Evolutionary conservation across 1,284 basidiomycete genomes (phyloP).

Genomic region (Puccinia novopanici): DNA sequence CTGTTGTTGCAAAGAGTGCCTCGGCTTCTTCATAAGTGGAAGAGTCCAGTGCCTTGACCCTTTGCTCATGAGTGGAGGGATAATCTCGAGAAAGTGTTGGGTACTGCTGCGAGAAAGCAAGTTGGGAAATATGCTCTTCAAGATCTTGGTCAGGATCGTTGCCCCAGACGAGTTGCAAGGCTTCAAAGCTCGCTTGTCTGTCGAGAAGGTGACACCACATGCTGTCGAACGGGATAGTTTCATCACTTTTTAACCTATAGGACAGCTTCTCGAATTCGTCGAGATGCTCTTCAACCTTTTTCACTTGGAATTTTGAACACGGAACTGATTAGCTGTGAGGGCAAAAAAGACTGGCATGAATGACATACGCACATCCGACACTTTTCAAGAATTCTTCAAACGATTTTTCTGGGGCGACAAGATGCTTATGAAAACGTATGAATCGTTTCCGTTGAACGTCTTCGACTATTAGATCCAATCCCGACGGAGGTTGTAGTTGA

Average conservation of each 20-base stretch:
- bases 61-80: not conserved
- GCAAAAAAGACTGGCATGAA: too few relatives aligned
- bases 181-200: not conserved
- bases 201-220: not conserved
- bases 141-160: not conserved
- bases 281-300: not conserved
- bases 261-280: not conserved
- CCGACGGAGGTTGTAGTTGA: too few relatives aligned
- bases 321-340: not conserved
- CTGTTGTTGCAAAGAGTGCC: not conserved
- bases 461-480: too few relatives aligned
- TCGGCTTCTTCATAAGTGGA: not conserved
- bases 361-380: too few relatives aligned
- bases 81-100: not conserved
- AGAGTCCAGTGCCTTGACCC: not conserved
- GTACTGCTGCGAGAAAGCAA: not conserved
- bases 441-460: too few relatives aligned
- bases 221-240: not conserved
- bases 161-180: not conserved
- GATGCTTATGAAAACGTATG: too few relatives aligned
- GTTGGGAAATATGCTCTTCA: not conserved
- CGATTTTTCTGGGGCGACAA: too few relatives aligned
- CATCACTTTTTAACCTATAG: not conserved
- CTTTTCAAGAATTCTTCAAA: too few relatives aligned
- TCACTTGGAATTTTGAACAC: not conserved